Base-by-base conservation (phyloP, 306 rosid genomes). In the Phaseolus lunatus region DNA sequence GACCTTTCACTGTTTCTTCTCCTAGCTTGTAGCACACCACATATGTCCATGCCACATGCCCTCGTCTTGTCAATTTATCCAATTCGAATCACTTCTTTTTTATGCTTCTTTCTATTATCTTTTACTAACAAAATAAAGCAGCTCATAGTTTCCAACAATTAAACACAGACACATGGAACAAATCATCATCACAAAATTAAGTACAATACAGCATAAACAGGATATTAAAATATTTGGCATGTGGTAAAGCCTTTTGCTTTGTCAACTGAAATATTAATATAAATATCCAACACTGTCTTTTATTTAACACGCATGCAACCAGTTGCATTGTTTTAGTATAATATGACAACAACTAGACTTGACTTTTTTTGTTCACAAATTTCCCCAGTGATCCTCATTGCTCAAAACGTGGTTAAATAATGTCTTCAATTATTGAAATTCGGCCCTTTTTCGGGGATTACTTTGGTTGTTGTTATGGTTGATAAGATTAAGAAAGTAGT, bases 1-100 rank as follows among this genome's bases (percentile, higher is more conserved):
- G 19, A 41, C 24, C 58, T 67, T 77, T 57, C 49, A 67, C 76
- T 67, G 49, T 67, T 75, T 65, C 58, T 23, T 48, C 6, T 41
- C 77, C 66, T 22, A 76, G 53, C 73, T 48, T 49, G 65, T 64
- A 31, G 24, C 8, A 29, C 44, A 59, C 15, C 59, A 18, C 37
- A 49, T 24, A 63, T 29, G 37, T 11, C 15, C 67, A 52, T 23
- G 1, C 47, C 77, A 22, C 75, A 53, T 45, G 5, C 47, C 67
- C 47, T 48, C 67, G 41, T 45, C 39, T 50, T 75, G 57, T n/a
- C n/a, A 3, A 16, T 64, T 62, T 63, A 6, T 44, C 14, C 48
- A 26, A 61, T 29, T 18, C 47, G 10, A 27, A 27, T 8, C 13
- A n/a, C 27, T 23, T 18, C 43, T 37, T 72, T 9, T 9, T 56